A percentile compares a stretch with the other conserved stretches of the same genome.
Evolutionary conservation across 768 basidiomycete species (phyloP).

Genomic region (Rhodocollybia butyracea): DNA sequence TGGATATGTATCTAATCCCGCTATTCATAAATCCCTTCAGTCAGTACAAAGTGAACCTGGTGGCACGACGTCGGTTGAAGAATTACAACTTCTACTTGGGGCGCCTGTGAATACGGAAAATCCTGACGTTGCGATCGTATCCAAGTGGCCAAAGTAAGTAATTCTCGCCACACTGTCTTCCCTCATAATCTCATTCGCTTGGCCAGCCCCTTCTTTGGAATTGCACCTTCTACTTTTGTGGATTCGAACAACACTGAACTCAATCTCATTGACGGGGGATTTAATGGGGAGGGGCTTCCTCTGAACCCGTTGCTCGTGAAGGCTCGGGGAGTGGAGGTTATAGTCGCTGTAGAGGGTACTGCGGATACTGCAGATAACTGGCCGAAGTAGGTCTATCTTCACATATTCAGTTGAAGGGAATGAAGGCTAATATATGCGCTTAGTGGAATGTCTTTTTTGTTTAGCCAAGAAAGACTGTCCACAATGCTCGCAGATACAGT

Average conservation of each 20-base stretch:
- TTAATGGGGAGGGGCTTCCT: conserved; percentile 70
- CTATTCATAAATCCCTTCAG: background rate
- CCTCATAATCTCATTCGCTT: conserved; percentile 2
- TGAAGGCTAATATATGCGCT: background rate
- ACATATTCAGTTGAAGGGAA: background rate
- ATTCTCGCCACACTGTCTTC: background rate
- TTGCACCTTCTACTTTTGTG: conserved; percentile 46
- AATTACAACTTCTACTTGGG: conserved; percentile 30
- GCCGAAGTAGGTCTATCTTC: conserved; percentile 54
- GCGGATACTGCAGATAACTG: conserved; percentile 56
- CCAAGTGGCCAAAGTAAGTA: conserved; percentile 61
- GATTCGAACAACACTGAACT: conserved; percentile 52
- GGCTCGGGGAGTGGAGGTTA: conserved; percentile 64
- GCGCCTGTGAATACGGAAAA: conserved; percentile 48
- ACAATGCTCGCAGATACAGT: background rate
- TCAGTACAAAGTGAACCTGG: conserved; percentile 34
- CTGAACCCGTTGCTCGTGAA: conserved; percentile 69
- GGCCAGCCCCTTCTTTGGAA: conserved; percentile 45
- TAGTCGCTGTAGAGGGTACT: conserved; percentile 74
- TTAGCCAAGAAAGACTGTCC: conserved; percentile 4
- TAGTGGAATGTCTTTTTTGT: background rate
- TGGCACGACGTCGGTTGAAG: conserved; percentile 38
- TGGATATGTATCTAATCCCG: background rate
- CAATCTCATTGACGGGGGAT: conserved; percentile 70
- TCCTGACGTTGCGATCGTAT: conserved; percentile 52